phyloP scores from a whole-genome alignment of 1,284 basidiomycete species.

The Cutaneotrichosporon sp. region DNA sequence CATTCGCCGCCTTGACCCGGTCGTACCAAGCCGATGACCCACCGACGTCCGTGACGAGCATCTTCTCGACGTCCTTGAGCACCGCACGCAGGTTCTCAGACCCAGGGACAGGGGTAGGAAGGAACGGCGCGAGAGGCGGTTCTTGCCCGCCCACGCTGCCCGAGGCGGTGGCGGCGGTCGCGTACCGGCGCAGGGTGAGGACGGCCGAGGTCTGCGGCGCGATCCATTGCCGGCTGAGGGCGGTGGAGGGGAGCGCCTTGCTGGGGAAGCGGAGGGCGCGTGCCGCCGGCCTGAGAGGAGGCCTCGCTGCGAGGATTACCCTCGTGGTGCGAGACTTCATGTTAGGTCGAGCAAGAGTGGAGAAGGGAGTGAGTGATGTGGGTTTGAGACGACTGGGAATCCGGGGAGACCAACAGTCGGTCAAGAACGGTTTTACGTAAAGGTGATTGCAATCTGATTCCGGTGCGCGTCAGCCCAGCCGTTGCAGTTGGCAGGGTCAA shows the following conservation, averaged over 20 bases:
- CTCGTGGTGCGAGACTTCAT: slow-evolving; percentile 10
- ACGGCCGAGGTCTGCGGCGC: not conserved
- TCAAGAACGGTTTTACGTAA: too few relatives aligned
- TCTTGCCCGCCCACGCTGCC: not conserved
- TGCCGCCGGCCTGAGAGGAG: not conserved
- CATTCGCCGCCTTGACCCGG: slow-evolving; percentile 25
- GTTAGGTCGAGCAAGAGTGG: not conserved
- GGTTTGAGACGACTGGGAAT: not conserved
- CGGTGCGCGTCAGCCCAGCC: too few relatives aligned
- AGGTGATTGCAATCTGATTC: too few relatives aligned
- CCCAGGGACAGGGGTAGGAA: not conserved
- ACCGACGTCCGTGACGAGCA: slow-evolving; percentile 43
- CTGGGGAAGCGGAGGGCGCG: not conserved
- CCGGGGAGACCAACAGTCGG: too few relatives aligned
- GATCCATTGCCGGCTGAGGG: not conserved
- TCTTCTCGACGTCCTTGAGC: slow-evolving; percentile 1
- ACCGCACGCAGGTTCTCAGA: not conserved
- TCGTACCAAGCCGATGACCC: slow-evolving; percentile 40
- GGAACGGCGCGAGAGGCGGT: not conserved
- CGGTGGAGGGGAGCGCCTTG: not conserved
- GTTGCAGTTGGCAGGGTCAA: too few relatives aligned
- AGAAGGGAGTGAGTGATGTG: not conserved
- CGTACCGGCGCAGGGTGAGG: not conserved
- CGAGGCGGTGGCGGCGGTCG: slow-evolving; percentile 1
- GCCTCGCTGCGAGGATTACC: not conserved